Percentiles rank a stretch among this genome's conserved stretches.
Evolutionary conservation across 257 asterid species (phyloP).

Genomic region (Solanum rostratum): DNA sequence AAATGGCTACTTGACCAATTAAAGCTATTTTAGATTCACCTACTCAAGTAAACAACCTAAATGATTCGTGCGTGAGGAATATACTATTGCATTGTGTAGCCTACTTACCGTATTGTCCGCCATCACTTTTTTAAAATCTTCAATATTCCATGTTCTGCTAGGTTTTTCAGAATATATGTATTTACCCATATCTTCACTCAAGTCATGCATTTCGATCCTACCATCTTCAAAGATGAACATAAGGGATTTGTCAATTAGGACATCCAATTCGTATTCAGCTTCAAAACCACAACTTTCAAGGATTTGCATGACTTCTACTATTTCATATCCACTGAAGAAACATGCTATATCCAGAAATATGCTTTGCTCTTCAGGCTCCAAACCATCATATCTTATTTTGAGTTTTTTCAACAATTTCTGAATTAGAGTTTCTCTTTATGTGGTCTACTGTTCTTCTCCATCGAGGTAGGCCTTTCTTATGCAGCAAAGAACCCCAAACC

Average conservation of each 20-base stretch:
- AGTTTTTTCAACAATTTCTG: background rate
- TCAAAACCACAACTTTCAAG: background rate
- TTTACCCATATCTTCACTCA: background rate
- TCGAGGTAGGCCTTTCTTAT: background rate
- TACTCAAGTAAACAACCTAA: no score
- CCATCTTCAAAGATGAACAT: background rate
- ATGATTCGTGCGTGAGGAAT: no score
- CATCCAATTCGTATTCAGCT: background rate
- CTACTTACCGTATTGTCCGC: background rate
- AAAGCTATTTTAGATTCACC: no score
- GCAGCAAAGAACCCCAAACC: background rate
- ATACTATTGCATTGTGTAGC: background rate
- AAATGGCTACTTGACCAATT: background rate
- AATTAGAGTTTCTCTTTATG: background rate
- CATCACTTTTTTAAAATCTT: background rate
- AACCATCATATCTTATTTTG: background rate
- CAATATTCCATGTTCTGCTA: background rate
- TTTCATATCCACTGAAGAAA: background rate
- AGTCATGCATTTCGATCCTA: background rate
- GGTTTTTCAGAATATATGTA: background rate
- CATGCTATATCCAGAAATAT: background rate
- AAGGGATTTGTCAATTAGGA: background rate
- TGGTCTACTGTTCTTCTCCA: background rate
- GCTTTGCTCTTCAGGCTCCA: background rate
- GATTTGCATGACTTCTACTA: background rate